These are phyloP conservation scores for Crithidia brevicula DNA, from an alignment of 208 protist species.

Conservation along the genomic window DNA sequence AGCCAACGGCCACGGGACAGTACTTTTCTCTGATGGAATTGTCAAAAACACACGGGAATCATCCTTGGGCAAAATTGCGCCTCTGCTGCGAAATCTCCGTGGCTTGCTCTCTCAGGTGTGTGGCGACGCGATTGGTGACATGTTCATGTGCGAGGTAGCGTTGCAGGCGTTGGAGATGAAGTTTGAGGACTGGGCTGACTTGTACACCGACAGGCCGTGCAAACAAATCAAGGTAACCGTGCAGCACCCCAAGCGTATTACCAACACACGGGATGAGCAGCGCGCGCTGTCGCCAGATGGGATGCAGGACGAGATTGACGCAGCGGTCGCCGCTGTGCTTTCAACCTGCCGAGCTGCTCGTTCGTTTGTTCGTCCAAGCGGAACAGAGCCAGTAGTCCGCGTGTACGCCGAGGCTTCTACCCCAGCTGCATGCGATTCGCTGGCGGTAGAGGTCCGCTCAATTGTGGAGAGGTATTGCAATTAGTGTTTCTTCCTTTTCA, in stretches of 20 bases:
- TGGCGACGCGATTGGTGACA: constrained; percentile 87
- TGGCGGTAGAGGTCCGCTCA: constrained; percentile 38
- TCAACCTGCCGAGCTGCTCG: constrained; percentile 31
- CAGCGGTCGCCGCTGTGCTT: constrained; percentile 38
- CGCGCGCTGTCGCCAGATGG: constrained; percentile 55
- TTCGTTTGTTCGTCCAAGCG: constrained; percentile 93
- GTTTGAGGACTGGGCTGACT: constrained; percentile 43
- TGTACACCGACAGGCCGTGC: constrained; percentile 74
- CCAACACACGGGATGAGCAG: constrained; percentile 76
- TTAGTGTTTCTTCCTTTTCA: background rate
- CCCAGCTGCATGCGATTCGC: constrained; percentile 32
- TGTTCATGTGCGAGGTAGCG: constrained; percentile 77
- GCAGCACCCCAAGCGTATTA: constrained; percentile 55
- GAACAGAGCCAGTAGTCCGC: constrained; percentile 95
- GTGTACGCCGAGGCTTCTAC: constrained; percentile 84
- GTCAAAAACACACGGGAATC: background rate
- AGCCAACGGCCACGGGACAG: constrained; percentile 96
- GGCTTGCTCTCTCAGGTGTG: constrained; percentile 80
- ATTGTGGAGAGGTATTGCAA: constrained; percentile 52
- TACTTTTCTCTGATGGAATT: constrained; percentile 67
- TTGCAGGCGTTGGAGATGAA: constrained; percentile 45
- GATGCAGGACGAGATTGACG: constrained; percentile 87
- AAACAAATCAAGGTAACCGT: constrained; percentile 65
- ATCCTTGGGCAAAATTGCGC: too few species aligned
- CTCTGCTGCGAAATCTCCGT: constrained; percentile 11